Base-by-base conservation (phyloP, 164 flowering plant genomes). In the Aristolochia californica region DNA sequence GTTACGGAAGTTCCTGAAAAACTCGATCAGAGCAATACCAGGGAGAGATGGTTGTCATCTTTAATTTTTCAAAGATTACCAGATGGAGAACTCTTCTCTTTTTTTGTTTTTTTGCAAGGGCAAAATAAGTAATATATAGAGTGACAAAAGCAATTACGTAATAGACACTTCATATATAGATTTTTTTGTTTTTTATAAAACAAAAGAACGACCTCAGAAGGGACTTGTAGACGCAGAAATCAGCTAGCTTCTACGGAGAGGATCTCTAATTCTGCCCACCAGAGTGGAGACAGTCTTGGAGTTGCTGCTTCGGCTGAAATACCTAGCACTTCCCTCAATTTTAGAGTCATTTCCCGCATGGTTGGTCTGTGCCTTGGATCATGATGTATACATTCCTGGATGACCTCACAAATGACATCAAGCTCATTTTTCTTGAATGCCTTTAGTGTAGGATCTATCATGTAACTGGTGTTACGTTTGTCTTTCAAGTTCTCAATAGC, bases 241-340 rank as follows among this genome's bases (percentile, higher is more conserved):
- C 27, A 86, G 56, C 80, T 77, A 21, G 86, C 83, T 70, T 89
- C 95, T 14, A 80, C 82, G 0, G 94, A 91, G 48, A 85, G 75
- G 55, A 88, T 83, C 75, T 86, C 96, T 11, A 86, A 91, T 66
- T 88, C 96, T 3, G 97, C 94, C 95, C 97, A 91, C 98, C 98
- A 91, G 13, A 91, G 84, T 1, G 98, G 97, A 62, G 97, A 88
- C 2, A 88, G 85, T 66, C 78, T 79, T 43, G 95, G 95, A 28
- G 73, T 70, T 5, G 96, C 95, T n/a, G 82, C 78, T 2, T 85
- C 95, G 0, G 99, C 87, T 14, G 90, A 68, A 48, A 93, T 75
- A 20, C 68, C 28, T 24, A 84, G 73, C 22, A 66, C 90, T 66
- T 80, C 77, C 71, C 76, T 78, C 68, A 93, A 62, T 66, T 76